Evolutionary conservation across 1,284 basidiomycete genomes (phyloP), one percentile per base, ranked within the genome.

Genomic region (Rhodotorula sp.): DNA sequence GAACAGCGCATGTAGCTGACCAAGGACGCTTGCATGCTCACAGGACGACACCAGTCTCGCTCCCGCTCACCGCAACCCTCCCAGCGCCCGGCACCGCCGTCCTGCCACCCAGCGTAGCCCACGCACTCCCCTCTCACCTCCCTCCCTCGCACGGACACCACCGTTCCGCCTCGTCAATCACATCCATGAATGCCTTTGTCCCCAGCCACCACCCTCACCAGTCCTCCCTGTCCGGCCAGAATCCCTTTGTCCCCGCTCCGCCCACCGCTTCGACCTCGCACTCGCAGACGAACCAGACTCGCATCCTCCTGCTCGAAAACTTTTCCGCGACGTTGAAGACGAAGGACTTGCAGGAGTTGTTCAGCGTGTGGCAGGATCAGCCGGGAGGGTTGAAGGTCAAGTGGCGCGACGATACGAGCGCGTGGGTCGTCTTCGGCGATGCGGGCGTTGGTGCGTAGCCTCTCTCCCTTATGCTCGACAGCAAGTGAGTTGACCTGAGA

Each of bases 341-440:
- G 37, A 89, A 92, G 79, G 95, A 99, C 81, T 90, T 99, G 62
- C 93, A 97, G 79, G 81, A 85, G 62, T 89, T 93, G 52, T 97
- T 99, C 80, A 85, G 87, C 62, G 91, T 94, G 54, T 98, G 90
- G 86, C 94, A 97, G 77, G 86, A 84, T 70, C 84, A 88, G 57
- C 87, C 85, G 69, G 94, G 94, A 50, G 95, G 94, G 26, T 97
- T 96, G 84, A 92, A 94, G 84, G 96, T 99, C 81, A 99, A 99
- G 81, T 99, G 95, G 95, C 87, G 89, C 76, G 93, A 99, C 81
- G 95, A 99, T 81, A 94, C 91, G 57, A 94, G 91, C 78, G 90
- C 95, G 54, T 84, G 96, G 78, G 89, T 98, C 78, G 94, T 99
- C 72, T 99, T 99, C 80, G 86, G 87, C 53, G 85, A 86, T 72